These are phyloP conservation scores for Sarocladium oryzae DNA, from an alignment of 2,329 filamentous ascomycete genomes.

Conservation along the genomic window DNA sequence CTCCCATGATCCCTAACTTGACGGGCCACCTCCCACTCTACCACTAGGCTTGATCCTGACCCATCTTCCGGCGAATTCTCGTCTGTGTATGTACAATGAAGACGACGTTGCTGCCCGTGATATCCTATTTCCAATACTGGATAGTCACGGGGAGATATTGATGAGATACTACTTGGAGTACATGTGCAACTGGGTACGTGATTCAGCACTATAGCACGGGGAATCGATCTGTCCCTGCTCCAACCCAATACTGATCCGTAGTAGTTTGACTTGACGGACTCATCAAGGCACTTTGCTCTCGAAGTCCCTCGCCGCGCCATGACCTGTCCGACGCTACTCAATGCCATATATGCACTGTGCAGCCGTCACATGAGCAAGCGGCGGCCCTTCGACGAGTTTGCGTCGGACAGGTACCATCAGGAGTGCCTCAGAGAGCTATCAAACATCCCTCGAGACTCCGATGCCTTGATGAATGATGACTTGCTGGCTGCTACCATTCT, in stretches of 20 bases:
- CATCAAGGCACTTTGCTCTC: background rate
- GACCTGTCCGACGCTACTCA: background rate
- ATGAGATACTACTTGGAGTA: background rate
- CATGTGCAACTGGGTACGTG: background rate
- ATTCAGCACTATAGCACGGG: background rate
- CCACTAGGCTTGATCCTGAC: background rate
- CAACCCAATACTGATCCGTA: background rate
- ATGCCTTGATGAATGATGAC: background rate
- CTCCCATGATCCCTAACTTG: background rate
- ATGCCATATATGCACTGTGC: background rate
- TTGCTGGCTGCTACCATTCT: background rate
- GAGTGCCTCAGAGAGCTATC: background rate
- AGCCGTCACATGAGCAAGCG: background rate
- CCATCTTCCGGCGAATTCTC: background rate
- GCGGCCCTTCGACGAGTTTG: background rate
- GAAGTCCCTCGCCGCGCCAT: background rate
- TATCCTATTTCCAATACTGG: background rate
- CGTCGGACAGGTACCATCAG: background rate
- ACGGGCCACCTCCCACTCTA: background rate
- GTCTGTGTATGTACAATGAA: background rate
- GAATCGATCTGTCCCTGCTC: background rate
- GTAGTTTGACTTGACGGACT: background rate
- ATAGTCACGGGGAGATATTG: background rate
- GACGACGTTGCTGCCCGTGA: background rate
- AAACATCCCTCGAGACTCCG: background rate